A percentile compares a stretch with the other conserved stretches of the same genome.
These are phyloP conservation scores for Taphrina populina DNA, from an alignment of 1,139 yeast genomes.

Conservation along the genomic window DNA sequence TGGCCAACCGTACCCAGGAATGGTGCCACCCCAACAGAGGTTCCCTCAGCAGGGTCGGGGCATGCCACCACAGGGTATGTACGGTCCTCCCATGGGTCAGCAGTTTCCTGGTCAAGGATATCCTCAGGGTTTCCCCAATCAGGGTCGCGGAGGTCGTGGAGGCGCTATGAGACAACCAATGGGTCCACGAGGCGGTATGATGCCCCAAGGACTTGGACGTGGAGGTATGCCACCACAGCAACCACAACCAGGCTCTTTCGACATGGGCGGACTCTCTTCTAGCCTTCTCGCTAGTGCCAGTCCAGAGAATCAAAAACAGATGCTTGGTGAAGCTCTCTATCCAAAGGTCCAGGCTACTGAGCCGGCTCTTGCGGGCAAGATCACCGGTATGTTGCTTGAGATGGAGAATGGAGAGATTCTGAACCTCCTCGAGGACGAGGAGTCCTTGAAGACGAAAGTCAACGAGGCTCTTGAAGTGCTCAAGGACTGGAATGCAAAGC, in stretches of 20 bases:
- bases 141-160: constrained; percentile 31
- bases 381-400: constrained; percentile 98
- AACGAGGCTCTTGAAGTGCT: constrained; percentile 93
- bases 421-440: constrained; percentile 79
- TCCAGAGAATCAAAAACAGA: constrained; percentile 90
- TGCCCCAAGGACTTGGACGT: constrained; percentile 33
- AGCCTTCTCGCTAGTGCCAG: constrained; percentile 46
- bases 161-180: constrained; percentile 30
- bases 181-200: constrained; percentile 50
- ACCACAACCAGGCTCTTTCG: constrained; percentile 64
- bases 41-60: constrained; percentile 30
- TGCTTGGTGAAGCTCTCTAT: constrained; percentile 96
- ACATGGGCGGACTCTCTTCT: constrained; percentile 29
- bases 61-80: constrained; percentile 41
- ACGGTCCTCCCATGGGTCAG: constrained; percentile 66
- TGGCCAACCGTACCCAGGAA: constrained; percentile 84
- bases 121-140: constrained; percentile 33
- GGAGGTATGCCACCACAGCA: constrained; percentile 42
- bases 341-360: constrained; percentile 91
- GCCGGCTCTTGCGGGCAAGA: constrained; percentile 96
- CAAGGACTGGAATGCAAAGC: constrained; percentile 54
- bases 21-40: constrained; percentile 59
- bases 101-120: constrained; percentile 44
- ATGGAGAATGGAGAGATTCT: constrained; percentile 90
- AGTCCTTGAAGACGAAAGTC: constrained; percentile 84